Conservation (phyloP, 768 basidiomycete genomes). For the Mycena kentingensis region DNA sequence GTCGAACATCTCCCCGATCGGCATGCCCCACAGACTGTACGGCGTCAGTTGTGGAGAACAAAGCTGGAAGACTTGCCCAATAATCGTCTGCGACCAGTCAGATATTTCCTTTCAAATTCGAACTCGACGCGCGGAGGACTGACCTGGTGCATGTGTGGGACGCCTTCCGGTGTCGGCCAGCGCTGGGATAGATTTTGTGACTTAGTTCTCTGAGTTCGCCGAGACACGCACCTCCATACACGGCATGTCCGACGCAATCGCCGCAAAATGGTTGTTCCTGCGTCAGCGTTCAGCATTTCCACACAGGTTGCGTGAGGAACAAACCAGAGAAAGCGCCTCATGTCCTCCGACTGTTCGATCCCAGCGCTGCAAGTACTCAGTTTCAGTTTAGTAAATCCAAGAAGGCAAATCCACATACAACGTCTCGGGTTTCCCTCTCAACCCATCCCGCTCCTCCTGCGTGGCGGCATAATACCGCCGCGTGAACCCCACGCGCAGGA, state of each 20-base stretch:
- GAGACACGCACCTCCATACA: constrained; percentile 53
- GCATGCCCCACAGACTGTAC: constrained; percentile 67
- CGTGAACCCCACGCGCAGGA: constrained; percentile 65
- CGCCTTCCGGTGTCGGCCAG: constrained; percentile 54
- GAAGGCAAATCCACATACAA: constrained; percentile 43
- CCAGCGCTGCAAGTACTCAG: constrained; percentile 38
- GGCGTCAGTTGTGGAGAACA: not conserved
- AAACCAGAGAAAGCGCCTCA: constrained; percentile 71
- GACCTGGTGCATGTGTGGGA: constrained; percentile 59
- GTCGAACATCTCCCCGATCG: constrained; percentile 76
- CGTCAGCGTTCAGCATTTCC: not conserved
- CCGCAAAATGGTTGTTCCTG: constrained; percentile 77
- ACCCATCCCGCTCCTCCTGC: constrained; percentile 45
- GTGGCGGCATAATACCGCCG: constrained; percentile 50
- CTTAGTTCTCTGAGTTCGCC: too few species aligned
- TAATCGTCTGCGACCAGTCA: constrained; percentile 47
- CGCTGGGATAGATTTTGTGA: constrained; percentile 35
- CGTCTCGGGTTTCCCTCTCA: constrained; percentile 47
- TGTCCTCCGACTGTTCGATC: constrained; percentile 67
- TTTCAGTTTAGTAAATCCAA: not conserved
- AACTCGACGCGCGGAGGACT: too few species aligned
- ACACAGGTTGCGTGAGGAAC: not conserved
- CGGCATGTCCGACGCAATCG: constrained; percentile 69
- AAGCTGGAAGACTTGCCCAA: constrained; percentile 47
- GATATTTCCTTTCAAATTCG: not conserved